Percentiles rank a stretch among this genome's conserved stretches.
Evolutionary conservation across 208 protist species (phyloP).

Genomic region (Phytomonas francai): DNA sequence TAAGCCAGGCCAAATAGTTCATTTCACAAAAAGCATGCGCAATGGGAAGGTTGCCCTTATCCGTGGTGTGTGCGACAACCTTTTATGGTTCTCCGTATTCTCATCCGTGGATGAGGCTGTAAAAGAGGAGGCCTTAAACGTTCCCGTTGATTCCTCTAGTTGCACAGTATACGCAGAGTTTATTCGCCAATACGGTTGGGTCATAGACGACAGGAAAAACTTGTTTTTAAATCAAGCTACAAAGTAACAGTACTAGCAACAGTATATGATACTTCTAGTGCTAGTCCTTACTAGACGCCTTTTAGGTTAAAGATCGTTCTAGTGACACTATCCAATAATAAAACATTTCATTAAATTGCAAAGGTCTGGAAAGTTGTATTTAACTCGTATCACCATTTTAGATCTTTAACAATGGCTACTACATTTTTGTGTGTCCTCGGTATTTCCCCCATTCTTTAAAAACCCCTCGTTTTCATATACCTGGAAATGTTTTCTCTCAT

Average conservation of each 20-base stretch:
- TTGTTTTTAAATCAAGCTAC: background rate
- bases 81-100: constrained; percentile 81
- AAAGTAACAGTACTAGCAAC: constrained; percentile 10
- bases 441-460: background rate
- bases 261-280: background rate
- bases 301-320: background rate
- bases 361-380: background rate
- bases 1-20: constrained; percentile 64
- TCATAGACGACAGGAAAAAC: constrained; percentile 56
- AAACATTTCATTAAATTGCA: background rate
- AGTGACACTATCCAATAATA: constrained; percentile 5
- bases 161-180: constrained; percentile 77
- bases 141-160: constrained; percentile 67
- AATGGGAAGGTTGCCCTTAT: constrained; percentile 83
- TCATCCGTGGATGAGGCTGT: constrained; percentile 36
- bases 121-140: constrained; percentile 39
- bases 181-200: constrained; percentile 85
- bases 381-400: background rate
- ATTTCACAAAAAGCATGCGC: constrained; percentile 82
- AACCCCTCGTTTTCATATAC: background rate
- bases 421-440: background rate
- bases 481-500: background rate
- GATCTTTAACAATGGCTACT: background rate
- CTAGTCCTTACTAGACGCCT: background rate
- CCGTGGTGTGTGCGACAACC: constrained; percentile 51